Evolutionary conservation across 768 basidiomycete genomes (phyloP).

Genomic region (Panellus pusillus): DNA sequence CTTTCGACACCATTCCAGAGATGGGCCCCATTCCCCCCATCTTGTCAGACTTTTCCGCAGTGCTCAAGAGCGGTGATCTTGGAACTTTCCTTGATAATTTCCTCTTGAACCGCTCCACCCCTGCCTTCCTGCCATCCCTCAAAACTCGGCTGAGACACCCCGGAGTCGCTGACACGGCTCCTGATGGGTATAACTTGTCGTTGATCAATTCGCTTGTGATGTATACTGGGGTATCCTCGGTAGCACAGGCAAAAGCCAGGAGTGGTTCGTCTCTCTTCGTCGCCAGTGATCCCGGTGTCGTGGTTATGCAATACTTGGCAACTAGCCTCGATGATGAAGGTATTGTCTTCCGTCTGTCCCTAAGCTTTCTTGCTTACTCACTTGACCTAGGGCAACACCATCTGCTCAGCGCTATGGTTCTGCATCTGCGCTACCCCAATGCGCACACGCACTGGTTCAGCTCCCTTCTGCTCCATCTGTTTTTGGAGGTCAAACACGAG

Average conservation of each 20-base stretch:
- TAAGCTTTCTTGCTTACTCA: conserved; percentile 4
- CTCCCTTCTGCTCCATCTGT: conserved; percentile 84
- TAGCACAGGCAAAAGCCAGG: conserved; percentile 84
- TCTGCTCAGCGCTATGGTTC: conserved; percentile 86
- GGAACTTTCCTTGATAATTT: conserved; percentile 81
- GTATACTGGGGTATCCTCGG: conserved; percentile 92
- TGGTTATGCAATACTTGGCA: conserved; percentile 80
- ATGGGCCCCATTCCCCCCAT: conserved; percentile 92
- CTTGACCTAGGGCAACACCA: conserved; percentile 82
- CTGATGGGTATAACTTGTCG: conserved; percentile 80
- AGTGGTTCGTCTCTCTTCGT: conserved; percentile 83
- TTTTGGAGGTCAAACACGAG: conserved; percentile 75
- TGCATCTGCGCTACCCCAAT: conserved; percentile 96
- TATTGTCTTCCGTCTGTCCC: conserved; percentile 33
- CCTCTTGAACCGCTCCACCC: conserved; percentile 72
- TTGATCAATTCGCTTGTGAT: conserved; percentile 93
- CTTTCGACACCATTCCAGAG: conserved; percentile 77
- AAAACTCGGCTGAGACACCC: conserved; percentile 71
- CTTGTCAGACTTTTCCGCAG: conserved; percentile 85
- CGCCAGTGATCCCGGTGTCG: conserved; percentile 79
- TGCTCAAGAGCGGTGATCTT: conserved; percentile 79
- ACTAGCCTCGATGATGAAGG: conserved; percentile 90
- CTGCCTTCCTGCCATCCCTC: conserved; percentile 72
- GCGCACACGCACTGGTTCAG: conserved; percentile 99
- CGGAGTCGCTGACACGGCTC: conserved; percentile 41